Evolutionary conservation across 2,329 filamentous ascomycete genomes (phyloP).

Genomic region (Aureobasidium sp.): DNA sequence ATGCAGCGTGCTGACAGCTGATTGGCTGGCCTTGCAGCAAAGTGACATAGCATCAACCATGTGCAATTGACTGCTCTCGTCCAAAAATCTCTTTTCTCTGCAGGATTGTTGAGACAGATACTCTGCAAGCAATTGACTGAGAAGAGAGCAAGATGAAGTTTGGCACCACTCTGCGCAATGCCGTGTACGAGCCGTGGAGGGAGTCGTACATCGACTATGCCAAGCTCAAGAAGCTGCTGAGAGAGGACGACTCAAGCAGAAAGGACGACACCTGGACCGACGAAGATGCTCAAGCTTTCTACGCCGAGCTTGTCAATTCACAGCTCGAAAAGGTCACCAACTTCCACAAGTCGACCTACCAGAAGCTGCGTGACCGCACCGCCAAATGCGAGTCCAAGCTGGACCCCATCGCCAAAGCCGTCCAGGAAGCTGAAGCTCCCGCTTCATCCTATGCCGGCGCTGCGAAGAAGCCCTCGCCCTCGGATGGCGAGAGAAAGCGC

Average conservation of each 20-base stretch:
- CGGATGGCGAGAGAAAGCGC: conserved; percentile 37
- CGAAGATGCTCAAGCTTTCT: conserved; percentile 86
- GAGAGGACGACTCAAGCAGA: conserved; percentile 58
- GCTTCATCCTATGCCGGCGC: conserved; percentile 20
- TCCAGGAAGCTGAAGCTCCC: conserved; percentile 24
- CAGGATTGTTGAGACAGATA: neutral
- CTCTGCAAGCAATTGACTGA: neutral
- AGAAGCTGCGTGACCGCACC: conserved; percentile 73
- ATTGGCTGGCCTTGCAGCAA: neutral
- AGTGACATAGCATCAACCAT: neutral
- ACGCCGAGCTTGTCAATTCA: conserved; percentile 87
- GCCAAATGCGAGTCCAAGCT: conserved; percentile 60
- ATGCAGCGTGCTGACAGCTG: neutral
- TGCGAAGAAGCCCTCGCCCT: conserved; percentile 29
- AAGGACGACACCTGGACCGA: conserved; percentile 74
- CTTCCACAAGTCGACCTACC: conserved; percentile 78
- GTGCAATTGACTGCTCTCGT: neutral
- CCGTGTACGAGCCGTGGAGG: conserved; percentile 81
- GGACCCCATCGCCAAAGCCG: conserved; percentile 44
- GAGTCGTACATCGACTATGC: conserved; percentile 92
- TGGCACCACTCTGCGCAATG: conserved; percentile 75
- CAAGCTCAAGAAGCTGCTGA: conserved; percentile 83
- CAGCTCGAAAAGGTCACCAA: conserved; percentile 91
- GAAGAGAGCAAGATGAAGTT: conserved; percentile 68
- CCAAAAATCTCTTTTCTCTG: neutral